These are phyloP conservation scores for Trematosphaeria pertusa DNA, from an alignment of 2,329 filamentous ascomycete genomes.

Conservation along the genomic window DNA sequence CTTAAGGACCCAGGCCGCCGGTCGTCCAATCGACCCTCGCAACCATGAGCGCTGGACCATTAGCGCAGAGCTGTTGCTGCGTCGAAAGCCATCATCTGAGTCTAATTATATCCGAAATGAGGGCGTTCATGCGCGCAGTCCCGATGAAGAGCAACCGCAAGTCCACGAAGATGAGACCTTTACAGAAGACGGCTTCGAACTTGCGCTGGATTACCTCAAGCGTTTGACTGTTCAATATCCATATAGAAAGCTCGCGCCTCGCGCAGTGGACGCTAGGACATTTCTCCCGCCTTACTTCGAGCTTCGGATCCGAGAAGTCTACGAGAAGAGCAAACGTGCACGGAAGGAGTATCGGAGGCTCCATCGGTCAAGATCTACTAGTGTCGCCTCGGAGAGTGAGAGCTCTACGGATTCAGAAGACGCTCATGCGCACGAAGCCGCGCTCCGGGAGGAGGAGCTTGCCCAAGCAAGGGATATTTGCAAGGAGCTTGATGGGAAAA, in stretches of 20 bases:
- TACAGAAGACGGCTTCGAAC: slow-evolving; percentile 58
- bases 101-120: slow-evolving; percentile 4
- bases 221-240: slow-evolving; percentile 75
- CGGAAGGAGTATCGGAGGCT: slow-evolving; percentile 26
- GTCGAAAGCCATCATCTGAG: slow-evolving; percentile 45
- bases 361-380: slow-evolving; percentile 11
- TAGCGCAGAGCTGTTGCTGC: slow-evolving; percentile 83
- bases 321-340: slow-evolving; percentile 63
- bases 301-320: slow-evolving; percentile 78
- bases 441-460: slow-evolving; percentile 61
- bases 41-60: slow-evolving; percentile 78
- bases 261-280: slow-evolving; percentile 69
- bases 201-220: slow-evolving; percentile 75
- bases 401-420: slow-evolving; percentile 19
- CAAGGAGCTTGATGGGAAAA: slow-evolving; percentile 71
- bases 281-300: slow-evolving; percentile 85
- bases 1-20: slow-evolving; percentile 65
- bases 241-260: slow-evolving; percentile 68
- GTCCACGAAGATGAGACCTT: slow-evolving; percentile 22
- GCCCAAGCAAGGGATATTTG: slow-evolving; percentile 68
- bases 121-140: too few relatives aligned
- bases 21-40: slow-evolving; percentile 70
- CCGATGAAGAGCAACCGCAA: background rate
- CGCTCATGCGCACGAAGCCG: slow-evolving; percentile 36
- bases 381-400: slow-evolving; percentile 13